Evolutionary conservation across 768 basidiomycete genomes (phyloP), one percentile per base, ranked within the genome.

Genomic region (Tubosaeta sp.): DNA sequence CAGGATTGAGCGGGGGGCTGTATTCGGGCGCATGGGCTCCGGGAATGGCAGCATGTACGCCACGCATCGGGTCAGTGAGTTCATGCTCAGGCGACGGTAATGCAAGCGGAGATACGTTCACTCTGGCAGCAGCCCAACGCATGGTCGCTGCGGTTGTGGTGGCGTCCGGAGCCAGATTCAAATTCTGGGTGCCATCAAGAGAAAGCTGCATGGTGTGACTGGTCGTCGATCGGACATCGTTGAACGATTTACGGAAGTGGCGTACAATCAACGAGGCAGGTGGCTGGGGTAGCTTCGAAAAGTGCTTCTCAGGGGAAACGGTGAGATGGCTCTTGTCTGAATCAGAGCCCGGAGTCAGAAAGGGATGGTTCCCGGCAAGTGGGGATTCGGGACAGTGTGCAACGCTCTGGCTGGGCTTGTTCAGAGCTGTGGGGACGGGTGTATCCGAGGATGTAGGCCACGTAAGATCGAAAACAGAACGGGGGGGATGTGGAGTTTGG

Each of bases 1-100:
- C 60, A 0, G 75, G 67, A 19, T 71, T 68, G 40, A 61, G 62
- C 19, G 70, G 67, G 44, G 66, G 59, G 65, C 70, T 68, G 22
- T 64, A 63, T 44, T 59, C 63, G 61, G 51, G 63, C 54, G 47
- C 74, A 63, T 84, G 81, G 10, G 80, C 76, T 21, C 84, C 80
- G 1, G 87, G 86, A 39, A 87, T 78, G 9, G 81, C 73, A 22
- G 86, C 75, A 9, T 78, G 83, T 19, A 86, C 77, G 30, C 83
- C 82, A 32, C 88, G 82, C 82, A 96, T 84, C 0, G 94, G 94
- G 68, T 96, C 94, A 10, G 86, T 86, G 22, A 95, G 78, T 63
- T 96, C 94, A 58, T 88, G 84, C 63, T 97, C 94, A 0, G 94
- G 94, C 11, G 87, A 90, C 2, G 94, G 93, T 1, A 94, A 76